These are phyloP conservation scores for Leptographium procerum DNA, from an alignment of 2,329 filamentous ascomycete genomes.

Conservation along the genomic window DNA sequence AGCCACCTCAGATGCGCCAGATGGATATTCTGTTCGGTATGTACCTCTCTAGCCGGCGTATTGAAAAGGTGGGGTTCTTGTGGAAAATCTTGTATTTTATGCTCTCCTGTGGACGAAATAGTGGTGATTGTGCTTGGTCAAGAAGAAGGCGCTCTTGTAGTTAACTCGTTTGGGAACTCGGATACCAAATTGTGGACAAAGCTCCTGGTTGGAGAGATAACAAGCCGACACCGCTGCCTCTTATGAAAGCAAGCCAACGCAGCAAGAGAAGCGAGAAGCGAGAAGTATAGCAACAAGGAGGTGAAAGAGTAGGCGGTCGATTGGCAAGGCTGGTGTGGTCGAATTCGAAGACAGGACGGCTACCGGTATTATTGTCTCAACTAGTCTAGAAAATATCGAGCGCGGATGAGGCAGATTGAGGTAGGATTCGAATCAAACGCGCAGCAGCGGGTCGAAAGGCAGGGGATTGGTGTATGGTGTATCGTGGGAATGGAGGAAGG, in stretches of 20 bases:
- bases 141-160: background rate
- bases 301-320: background rate
- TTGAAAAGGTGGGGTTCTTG: background rate
- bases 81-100: background rate
- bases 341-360: background rate
- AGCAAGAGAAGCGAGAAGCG: background rate
- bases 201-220: background rate
- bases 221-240: background rate
- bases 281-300: background rate
- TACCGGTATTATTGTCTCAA: background rate
- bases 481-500: background rate
- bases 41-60: background rate
- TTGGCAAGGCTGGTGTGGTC: background rate
- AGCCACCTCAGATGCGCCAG: background rate
- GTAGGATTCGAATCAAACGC: background rate
- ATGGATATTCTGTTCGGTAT: background rate
- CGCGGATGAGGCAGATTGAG: background rate
- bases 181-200: no score
- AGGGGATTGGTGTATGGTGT: background rate
- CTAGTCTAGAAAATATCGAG: background rate
- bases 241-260: background rate
- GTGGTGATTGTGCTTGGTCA: background rate
- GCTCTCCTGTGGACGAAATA: background rate
- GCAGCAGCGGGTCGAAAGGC: background rate
- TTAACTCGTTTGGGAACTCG: background rate